Percentiles rank a stretch among this genome's conserved stretches.
These are phyloP conservation scores for Stachybotrys chartarum DNA, from an alignment of 2,329 filamentous ascomycete species.

Conservation along the genomic window DNA sequence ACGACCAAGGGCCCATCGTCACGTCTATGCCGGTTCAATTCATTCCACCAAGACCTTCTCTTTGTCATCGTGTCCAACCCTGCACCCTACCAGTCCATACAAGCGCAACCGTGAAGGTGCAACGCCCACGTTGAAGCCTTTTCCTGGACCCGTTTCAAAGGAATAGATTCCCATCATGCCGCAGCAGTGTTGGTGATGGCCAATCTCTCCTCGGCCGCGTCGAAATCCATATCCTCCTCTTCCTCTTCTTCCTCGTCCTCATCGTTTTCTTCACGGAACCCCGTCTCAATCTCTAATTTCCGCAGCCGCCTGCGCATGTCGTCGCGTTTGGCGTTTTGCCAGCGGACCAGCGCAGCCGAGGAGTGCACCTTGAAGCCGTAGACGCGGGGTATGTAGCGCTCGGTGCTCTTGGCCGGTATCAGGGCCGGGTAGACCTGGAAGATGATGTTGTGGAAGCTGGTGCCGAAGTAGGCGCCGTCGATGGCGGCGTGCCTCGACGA, in stretches of 20 bases:
- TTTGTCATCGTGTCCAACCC: no score
- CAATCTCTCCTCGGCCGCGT: constrained; percentile 14
- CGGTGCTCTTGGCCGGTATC: constrained; percentile 75
- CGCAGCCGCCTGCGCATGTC: constrained; percentile 73
- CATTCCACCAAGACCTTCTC: background rate
- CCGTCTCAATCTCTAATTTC: constrained; percentile 66
- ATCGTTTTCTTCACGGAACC: constrained; percentile 65
- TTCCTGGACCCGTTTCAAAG: background rate
- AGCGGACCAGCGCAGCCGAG: constrained; percentile 76
- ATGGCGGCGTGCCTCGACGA: constrained; percentile 92
- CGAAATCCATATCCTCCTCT: constrained; percentile 31
- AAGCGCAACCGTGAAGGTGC: no score
- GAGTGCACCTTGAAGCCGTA: constrained; percentile 97
- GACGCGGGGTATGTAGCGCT: constrained; percentile 81
- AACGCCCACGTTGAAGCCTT: no score
- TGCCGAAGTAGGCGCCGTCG: constrained; percentile 96
- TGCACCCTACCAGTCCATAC: no score
- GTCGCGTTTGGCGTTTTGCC: constrained; percentile 78
- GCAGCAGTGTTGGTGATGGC: background rate
- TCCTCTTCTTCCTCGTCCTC: constrained; percentile 52
- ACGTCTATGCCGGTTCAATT: background rate
- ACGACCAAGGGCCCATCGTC: background rate
- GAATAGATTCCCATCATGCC: background rate
- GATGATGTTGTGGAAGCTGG: constrained; percentile 97
- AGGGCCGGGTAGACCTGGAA: constrained; percentile 96